These are phyloP conservation scores for Elongisporangium prolatum DNA, from an alignment of 352 stramenopile genomes.

Conservation along the genomic window DNA sequence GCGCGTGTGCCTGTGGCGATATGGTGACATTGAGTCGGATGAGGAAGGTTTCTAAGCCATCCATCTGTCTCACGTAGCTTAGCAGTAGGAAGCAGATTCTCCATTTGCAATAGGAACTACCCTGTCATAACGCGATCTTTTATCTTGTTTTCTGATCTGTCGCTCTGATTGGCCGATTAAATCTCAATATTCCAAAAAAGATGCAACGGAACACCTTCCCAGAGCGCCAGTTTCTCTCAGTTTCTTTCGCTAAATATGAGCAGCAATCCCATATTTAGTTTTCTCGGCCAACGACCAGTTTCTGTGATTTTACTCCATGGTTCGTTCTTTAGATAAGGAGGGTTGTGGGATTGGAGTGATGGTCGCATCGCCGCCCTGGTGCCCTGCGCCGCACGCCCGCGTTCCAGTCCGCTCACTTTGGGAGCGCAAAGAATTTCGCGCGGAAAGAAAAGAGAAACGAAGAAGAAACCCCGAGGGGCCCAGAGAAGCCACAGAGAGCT, in stretches of 20 bases:
- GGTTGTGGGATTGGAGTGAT: background rate
- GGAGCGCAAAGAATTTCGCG: background rate
- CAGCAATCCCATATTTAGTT: background rate
- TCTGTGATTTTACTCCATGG: background rate
- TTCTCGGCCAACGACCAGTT: background rate
- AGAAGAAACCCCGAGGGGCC: background rate
- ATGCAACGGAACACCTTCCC: background rate
- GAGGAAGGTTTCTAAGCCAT: slow-evolving; percentile 64
- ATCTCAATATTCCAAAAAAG: background rate
- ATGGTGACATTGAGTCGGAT: slow-evolving; percentile 96
- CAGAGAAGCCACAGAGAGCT: background rate
- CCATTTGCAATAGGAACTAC: background rate
- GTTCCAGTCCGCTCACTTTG: background rate
- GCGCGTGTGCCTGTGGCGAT: slow-evolving; percentile 93
- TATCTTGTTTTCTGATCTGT: background rate
- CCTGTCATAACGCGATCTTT: background rate
- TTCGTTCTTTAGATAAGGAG: background rate
- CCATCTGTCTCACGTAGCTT: background rate
- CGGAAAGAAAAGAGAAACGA: background rate
- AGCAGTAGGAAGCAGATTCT: background rate
- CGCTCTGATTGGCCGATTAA: background rate
- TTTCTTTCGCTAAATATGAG: background rate
- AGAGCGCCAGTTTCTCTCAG: background rate
- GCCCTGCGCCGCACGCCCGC: background rate
- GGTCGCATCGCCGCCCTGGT: background rate